A percentile compares a stretch with the other conserved stretches of the same genome.
Conservation (phyloP, 345 rosid genomes). For the Eucalyptus pauciflora region DNA sequence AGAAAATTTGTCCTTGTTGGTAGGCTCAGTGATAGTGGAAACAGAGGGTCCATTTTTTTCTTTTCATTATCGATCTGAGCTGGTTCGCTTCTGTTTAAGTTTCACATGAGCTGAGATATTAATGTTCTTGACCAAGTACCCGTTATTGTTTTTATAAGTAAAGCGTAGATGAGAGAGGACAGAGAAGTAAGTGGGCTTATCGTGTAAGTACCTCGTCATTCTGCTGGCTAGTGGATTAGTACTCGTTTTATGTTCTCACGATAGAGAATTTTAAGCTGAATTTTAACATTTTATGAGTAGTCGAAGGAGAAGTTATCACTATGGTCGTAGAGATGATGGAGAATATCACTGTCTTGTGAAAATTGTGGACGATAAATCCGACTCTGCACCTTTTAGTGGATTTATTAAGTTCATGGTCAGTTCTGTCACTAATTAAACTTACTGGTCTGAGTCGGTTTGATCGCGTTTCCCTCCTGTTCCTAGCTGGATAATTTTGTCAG, state of each 20-base stretch:
- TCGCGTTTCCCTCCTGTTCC: neutral
- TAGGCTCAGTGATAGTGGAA: neutral
- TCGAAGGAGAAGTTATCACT: neutral
- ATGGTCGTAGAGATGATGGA: neutral
- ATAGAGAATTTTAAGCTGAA: neutral
- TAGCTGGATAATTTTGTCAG: neutral
- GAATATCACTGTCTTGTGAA: neutral
- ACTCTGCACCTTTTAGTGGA: neutral
- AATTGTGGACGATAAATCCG: neutral
- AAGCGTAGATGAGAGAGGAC: neutral
- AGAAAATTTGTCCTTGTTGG: neutral
- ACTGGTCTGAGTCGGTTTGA: neutral
- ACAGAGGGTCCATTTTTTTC: neutral
- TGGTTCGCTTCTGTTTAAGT: neutral
- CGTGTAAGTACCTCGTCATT: neutral
- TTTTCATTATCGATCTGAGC: neutral
- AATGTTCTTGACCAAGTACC: neutral
- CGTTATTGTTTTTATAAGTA: neutral
- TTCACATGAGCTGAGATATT: neutral
- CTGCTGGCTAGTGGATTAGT: neutral
- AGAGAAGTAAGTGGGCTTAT: neutral
- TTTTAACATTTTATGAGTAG: neutral
- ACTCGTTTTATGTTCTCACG: neutral
- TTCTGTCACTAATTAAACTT: neutral
- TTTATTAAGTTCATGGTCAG: neutral